A percentile compares a stretch with the other conserved stretches of the same genome.
Conservation (phyloP, 2,329 filamentous ascomycete genomes). For the Rutstroemia sp. region DNA sequence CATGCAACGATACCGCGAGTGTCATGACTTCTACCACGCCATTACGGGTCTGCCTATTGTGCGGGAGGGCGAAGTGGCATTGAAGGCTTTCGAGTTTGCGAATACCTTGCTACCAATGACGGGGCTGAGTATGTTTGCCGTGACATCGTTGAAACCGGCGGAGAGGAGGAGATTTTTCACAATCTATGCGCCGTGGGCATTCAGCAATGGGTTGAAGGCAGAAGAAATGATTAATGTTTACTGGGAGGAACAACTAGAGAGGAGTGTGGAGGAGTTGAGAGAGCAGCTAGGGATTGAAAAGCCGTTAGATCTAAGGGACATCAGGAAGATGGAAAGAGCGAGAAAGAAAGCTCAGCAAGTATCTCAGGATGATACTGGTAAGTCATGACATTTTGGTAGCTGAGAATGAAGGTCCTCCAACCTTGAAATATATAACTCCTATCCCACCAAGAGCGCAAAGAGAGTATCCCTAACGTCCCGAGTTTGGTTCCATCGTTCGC, state of each 20-base stretch:
- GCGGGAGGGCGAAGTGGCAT: conserved; percentile 92
- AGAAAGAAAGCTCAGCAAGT: conserved; percentile 54
- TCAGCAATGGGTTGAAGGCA: conserved; percentile 69
- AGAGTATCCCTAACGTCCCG: too few relatives aligned
- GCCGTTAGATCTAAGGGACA: conserved; percentile 77
- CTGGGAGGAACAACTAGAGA: conserved; percentile 91
- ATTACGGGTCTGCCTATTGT: conserved; percentile 85
- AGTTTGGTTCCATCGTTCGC: too few relatives aligned
- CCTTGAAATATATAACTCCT: background rate
- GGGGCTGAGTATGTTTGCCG: conserved; percentile 71
- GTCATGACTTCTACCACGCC: conserved; percentile 96
- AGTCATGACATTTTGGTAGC: conserved; percentile 16
- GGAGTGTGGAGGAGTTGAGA: conserved; percentile 70
- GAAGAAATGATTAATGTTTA: conserved; percentile 91
- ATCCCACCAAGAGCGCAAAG: background rate
- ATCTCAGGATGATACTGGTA: conserved; percentile 21
- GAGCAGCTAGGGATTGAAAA: conserved; percentile 73
- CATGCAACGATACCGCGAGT: conserved; percentile 96
- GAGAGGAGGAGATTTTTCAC: conserved; percentile 61
- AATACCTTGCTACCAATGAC: conserved; percentile 96
- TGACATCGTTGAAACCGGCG: conserved; percentile 53
- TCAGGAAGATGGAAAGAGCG: conserved; percentile 62
- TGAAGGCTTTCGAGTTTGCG: conserved; percentile 95
- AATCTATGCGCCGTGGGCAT: conserved; percentile 83
- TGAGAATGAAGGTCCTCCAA: background rate